Evolutionary conservation across 495 filamentous ascomycete species (phyloP).

Genomic region (Hypoxylon lenormandii): DNA sequence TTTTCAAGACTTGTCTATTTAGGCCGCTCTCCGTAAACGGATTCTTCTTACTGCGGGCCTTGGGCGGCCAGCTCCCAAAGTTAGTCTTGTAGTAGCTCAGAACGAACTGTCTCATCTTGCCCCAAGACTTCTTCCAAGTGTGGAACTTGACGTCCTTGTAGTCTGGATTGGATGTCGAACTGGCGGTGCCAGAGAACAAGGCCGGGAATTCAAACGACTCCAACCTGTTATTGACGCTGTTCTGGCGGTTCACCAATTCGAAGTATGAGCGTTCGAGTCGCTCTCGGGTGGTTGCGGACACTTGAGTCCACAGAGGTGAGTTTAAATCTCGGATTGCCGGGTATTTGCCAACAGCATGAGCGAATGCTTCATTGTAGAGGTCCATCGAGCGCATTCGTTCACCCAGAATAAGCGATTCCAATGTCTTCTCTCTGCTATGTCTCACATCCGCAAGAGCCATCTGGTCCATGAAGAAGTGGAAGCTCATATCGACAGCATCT

Average conservation of each 20-base stretch:
- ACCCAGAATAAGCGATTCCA: conserved; percentile 87
- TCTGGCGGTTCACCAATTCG: conserved; percentile 76
- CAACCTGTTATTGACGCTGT: conserved; percentile 74
- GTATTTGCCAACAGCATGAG: conserved; percentile 92
- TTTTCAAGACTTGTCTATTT: conserved; percentile 82
- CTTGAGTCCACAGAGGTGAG: conserved; percentile 73
- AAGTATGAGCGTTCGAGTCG: conserved; percentile 83
- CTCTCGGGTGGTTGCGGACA: conserved; percentile 77
- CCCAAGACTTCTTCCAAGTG: conserved; percentile 79
- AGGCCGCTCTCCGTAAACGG: conserved; percentile 84
- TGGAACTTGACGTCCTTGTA: conserved; percentile 84
- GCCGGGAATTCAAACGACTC: conserved; percentile 89
- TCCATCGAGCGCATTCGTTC: conserved; percentile 84
- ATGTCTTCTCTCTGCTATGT: conserved; percentile 84
- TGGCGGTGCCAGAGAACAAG: conserved; percentile 87
- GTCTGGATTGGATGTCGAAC: conserved; percentile 77
- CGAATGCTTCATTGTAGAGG: conserved; percentile 89
- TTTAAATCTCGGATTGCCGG: conserved; percentile 75
- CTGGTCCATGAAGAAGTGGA: conserved; percentile 80
- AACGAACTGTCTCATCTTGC: conserved; percentile 77
- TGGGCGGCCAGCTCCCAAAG: conserved; percentile 95
- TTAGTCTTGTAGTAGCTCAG: conserved; percentile 81
- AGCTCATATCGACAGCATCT: conserved; percentile 77
- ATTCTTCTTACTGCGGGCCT: conserved; percentile 91
- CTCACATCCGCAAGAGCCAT: conserved; percentile 82